Conservation (phyloP, 2,329 filamentous ascomycete species). For the Colletotrichum musicola region DNA sequence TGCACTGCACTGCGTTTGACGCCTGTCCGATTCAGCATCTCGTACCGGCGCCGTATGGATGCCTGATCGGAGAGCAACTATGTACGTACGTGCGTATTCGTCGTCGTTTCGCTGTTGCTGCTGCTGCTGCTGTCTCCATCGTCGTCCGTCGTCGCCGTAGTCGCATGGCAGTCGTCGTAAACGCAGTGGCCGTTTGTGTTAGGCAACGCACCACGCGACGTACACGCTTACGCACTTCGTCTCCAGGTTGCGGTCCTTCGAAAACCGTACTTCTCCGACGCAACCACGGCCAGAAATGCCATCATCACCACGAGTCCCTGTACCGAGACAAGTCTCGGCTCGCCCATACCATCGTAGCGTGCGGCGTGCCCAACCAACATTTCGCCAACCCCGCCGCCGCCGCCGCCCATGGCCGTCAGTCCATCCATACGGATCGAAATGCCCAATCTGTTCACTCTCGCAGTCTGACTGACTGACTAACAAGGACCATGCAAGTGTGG, state of each 20-base stretch:
- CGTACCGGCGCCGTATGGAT: neutral
- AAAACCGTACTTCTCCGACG: neutral
- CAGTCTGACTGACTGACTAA: constrained; percentile 22
- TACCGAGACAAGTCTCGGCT: constrained; percentile 1
- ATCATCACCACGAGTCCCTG: constrained; percentile 6
- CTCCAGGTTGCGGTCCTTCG: constrained; percentile 7
- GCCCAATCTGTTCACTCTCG: constrained; percentile 15
- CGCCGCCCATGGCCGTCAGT: neutral
- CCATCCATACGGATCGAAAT: constrained; percentile 11
- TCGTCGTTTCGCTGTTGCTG: neutral
- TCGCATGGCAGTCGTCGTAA: constrained; percentile 3
- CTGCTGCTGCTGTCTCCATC: neutral
- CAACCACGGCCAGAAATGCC: constrained; percentile 4
- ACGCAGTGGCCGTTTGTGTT: constrained; percentile 4
- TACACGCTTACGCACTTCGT: constrained; percentile 20
- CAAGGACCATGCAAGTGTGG: constrained; percentile 32
- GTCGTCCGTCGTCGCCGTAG: constrained; percentile 12
- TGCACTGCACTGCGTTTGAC: neutral
- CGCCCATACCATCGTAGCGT: neutral
- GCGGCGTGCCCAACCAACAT: neutral
- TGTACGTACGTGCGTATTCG: neutral
- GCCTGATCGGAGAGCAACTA: constrained; percentile 2
- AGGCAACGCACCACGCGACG: constrained; percentile 25
- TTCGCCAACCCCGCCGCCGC: constrained; percentile 2
- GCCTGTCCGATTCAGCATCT: constrained; percentile 4